Conservation (phyloP, 129 eudicot species). For the Arctium lappa region DNA sequence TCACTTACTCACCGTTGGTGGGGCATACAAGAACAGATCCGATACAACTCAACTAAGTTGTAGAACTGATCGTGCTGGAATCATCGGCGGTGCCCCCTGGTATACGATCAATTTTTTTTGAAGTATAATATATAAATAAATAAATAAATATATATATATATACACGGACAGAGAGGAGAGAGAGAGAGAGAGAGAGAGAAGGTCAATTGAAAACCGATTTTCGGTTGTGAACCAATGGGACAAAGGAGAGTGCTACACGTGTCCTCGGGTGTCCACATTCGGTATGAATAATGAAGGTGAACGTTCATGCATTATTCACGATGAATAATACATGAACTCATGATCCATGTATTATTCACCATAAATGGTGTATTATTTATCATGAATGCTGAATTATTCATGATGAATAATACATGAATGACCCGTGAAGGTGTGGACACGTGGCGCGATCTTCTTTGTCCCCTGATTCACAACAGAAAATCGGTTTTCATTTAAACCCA, state of each 20-base stretch:
- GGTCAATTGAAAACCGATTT: neutral
- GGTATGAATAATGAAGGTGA: too few relatives aligned
- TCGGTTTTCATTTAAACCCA: neutral
- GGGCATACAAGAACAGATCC: conserved; percentile 74
- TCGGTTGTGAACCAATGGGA: neutral
- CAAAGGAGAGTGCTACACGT: too few relatives aligned
- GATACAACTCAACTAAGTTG: conserved; percentile 66
- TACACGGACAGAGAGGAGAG: neutral
- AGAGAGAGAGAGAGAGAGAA: neutral
- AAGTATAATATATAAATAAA: neutral
- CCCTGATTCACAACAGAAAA: too few relatives aligned
- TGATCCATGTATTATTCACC: too few relatives aligned
- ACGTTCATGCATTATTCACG: too few relatives aligned
- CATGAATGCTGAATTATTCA: too few relatives aligned
- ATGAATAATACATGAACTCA: too few relatives aligned
- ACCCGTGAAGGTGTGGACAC: too few relatives aligned
- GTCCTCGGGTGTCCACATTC: too few relatives aligned
- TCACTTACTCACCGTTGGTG: conserved; percentile 80
- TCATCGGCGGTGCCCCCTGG: conserved; percentile 89
- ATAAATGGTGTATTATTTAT: too few relatives aligned
- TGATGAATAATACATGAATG: too few relatives aligned
- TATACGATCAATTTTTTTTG: conserved; percentile 17
- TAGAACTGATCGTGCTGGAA: conserved; percentile 96
- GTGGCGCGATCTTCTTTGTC: too few relatives aligned
- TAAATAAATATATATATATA: neutral